Conservation (phyloP, 2,329 filamentous ascomycete genomes). For the Annulohypoxylon truncatum region DNA sequence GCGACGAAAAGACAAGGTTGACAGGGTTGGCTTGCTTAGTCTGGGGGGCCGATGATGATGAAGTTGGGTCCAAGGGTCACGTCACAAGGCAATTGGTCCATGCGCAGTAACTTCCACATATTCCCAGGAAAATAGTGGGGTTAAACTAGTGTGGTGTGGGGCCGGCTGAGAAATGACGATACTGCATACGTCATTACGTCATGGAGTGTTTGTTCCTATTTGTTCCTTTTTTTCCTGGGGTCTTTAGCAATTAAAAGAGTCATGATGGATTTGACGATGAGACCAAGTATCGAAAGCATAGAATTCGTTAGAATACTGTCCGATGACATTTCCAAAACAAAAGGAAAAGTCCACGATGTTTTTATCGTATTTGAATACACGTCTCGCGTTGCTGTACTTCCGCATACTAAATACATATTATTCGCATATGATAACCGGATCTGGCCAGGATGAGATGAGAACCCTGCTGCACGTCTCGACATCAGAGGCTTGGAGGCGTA, state of each 20-base stretch:
- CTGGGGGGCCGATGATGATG: conserved; percentile 29
- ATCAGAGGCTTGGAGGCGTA: conserved; percentile 1
- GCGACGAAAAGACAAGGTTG: background rate
- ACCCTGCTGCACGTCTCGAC: conserved; percentile 1
- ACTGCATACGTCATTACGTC: conserved; percentile 44
- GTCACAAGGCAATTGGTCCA: conserved; percentile 32
- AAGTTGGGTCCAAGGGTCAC: conserved; percentile 30
- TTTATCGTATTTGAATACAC: background rate
- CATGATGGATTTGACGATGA: conserved; percentile 29
- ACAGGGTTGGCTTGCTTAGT: background rate
- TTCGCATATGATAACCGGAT: conserved; percentile 20
- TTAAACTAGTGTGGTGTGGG: conserved; percentile 23
- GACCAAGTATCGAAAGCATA: conserved; percentile 4
- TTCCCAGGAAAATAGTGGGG: conserved; percentile 36
- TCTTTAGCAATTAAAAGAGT: conserved; percentile 35
- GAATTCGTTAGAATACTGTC: background rate
- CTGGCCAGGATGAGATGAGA: conserved; percentile 20
- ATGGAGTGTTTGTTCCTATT: conserved; percentile 31
- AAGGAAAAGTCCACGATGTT: conserved; percentile 8
- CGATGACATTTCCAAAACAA: conserved; percentile 5
- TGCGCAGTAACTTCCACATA: conserved; percentile 23
- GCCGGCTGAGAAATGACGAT: conserved; percentile 40
- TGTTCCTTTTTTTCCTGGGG: conserved; percentile 4
- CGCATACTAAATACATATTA: conserved; percentile 4
- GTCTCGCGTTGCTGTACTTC: conserved; percentile 5